Base-by-base conservation (phyloP, 129 eudicot genomes). In the Rutidosis leptorrhynchoides region DNA sequence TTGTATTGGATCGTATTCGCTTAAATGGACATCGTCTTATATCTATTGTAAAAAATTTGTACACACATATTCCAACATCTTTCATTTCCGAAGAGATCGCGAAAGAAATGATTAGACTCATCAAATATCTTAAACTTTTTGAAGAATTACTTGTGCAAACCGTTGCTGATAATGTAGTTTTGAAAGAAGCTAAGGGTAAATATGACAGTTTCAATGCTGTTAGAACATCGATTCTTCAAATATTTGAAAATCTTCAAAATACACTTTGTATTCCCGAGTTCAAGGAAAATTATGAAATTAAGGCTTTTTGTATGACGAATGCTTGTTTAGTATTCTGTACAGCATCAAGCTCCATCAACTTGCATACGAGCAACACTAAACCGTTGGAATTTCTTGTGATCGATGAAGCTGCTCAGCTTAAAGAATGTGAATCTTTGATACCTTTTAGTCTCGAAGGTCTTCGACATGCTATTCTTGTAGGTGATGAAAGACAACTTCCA, bases 381-480 rank as follows among this genome's bases (percentile, higher is more conserved):
- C 83, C 85, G 0, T 12, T 82, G 7, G 77, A 90, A 9, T 21
- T 84, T 66, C 60, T 85, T 42, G 78, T 87, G 14, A 60, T 90
- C 29, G 95, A 87, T 77, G 97, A 90, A 76, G 90, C 97, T 70
- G 96, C 94, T 29, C 97, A 87, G 72, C 68, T 91, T 11, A 91
- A 87, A 64, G 94, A 91, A 72, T 85, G 96, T 73, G 96, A 90
- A 65, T 84, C 97, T 30, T n/a, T 74, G 16, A 80, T 87, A 57
- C 93, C 96, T 7, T 62, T 90, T 52, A 86, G 83, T 72, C 81
- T 87, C 19, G 30, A 67, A 27, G 84, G 88, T 59, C 70, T 90
- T 20, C 84, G 77, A 2, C 85, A 85, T 72, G 88, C 79, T 45
- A 55, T 87, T 22, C 90, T 87, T n/a, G 74, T 85, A n/a, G 97